phyloP scores from a whole-genome alignment of 2,329 filamentous ascomycete genomes.

The Paecilomyces fulvus region DNA sequence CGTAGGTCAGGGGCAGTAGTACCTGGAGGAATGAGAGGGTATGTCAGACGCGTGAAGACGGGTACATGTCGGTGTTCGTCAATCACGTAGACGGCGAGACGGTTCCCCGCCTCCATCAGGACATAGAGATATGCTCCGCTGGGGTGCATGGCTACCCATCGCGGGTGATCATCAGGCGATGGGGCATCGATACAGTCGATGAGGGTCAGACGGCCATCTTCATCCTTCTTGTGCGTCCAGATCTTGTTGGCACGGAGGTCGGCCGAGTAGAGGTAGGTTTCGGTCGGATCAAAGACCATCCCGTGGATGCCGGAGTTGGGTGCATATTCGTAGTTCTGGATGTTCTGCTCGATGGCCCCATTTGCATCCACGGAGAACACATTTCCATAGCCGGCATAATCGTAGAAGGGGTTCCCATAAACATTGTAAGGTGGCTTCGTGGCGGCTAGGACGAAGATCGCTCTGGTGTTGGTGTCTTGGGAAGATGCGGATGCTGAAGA shows the following conservation, averaged over 20 bases:
- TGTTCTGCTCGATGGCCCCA: slow-evolving; percentile 32
- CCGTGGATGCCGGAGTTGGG: slow-evolving; percentile 41
- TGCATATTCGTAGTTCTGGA: slow-evolving; percentile 40
- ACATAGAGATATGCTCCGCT: slow-evolving; percentile 72
- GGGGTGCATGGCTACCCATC: slow-evolving; percentile 81
- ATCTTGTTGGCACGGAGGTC: slow-evolving; percentile 46
- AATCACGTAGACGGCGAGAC: slow-evolving; percentile 72
- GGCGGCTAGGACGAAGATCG: slow-evolving; percentile 79
- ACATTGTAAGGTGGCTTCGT: slow-evolving; percentile 69
- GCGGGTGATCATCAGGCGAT: slow-evolving; percentile 63
- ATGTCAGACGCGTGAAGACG: slow-evolving; percentile 67
- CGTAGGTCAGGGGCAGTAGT: slow-evolving; percentile 37
- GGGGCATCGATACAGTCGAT: slow-evolving; percentile 68
- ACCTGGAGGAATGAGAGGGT: slow-evolving; percentile 71
- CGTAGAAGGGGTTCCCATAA: slow-evolving; percentile 87
- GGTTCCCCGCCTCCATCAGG: slow-evolving; percentile 84
- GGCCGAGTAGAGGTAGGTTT: slow-evolving; percentile 41
- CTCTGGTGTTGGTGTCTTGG: slow-evolving; percentile 68
- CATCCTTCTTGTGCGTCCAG: slow-evolving; percentile 72
- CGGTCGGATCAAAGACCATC: slow-evolving; percentile 39
- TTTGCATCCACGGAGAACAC: slow-evolving; percentile 44
- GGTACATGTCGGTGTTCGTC: slow-evolving; percentile 65
- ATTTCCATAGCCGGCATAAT: slow-evolving; percentile 72
- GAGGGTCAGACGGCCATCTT: slow-evolving; percentile 55
- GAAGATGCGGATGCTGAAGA: slow-evolving; percentile 56